phyloP scores from a whole-genome alignment of 2,329 filamentous ascomycete genomes.

The Botrytis tulipae region DNA sequence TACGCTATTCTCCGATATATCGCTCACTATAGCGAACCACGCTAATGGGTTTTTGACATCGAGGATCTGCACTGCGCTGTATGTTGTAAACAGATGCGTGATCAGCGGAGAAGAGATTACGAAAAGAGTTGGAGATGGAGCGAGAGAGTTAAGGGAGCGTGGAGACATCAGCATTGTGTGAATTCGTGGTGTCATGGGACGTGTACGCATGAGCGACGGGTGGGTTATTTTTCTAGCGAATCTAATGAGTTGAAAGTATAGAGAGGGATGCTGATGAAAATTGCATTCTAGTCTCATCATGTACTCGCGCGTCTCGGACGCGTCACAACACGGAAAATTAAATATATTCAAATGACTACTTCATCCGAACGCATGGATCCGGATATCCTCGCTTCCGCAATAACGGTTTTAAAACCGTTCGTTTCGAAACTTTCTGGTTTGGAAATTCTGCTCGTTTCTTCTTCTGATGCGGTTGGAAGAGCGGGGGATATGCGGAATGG shows the following conservation, averaged over 20 bases:
- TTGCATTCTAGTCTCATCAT: not conserved
- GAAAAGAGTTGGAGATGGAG: not conserved
- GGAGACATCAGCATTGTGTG: conserved; percentile 19
- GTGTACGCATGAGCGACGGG: conserved; percentile 5
- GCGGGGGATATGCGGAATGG: not conserved
- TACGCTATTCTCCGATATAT: not conserved
- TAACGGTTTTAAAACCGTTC: conserved; percentile 14
- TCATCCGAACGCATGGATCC: not conserved
- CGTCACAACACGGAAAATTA: not conserved
- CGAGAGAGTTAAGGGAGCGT: not conserved
- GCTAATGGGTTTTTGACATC: conserved; percentile 17
- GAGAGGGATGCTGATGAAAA: rapidly evolving
- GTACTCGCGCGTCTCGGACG: not conserved
- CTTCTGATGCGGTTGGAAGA: not conserved
- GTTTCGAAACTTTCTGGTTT: not conserved
- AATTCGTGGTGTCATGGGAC: conserved; percentile 1
- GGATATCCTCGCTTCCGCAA: conserved; percentile 16
- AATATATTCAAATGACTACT: conserved; percentile 6
- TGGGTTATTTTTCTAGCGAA: not conserved
- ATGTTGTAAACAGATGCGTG: conserved; percentile 9
- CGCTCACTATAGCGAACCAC: not conserved
- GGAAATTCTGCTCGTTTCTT: not conserved
- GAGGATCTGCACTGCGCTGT: conserved; percentile 18
- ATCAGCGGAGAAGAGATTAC: not conserved
- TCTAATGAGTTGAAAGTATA: not conserved